A percentile compares a stretch with the other conserved stretches of the same genome.
Conservation (phyloP, 768 basidiomycete genomes). For the Mycena crocata region DNA sequence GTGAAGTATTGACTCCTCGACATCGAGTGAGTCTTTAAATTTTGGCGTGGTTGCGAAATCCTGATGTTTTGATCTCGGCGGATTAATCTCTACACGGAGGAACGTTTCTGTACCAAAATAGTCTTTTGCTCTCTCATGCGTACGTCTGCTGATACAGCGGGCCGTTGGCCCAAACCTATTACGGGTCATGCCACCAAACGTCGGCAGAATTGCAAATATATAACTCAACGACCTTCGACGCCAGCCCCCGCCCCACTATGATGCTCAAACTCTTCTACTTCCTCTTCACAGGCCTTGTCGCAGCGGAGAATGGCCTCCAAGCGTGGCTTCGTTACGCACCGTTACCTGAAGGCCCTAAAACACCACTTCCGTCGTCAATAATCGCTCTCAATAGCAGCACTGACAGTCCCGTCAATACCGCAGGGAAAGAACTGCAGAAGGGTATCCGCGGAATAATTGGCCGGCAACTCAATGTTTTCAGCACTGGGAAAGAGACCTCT, state of each 20-base stretch:
- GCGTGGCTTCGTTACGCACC: slow-evolving; percentile 34
- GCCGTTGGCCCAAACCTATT: slow-evolving; percentile 5
- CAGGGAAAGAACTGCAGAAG: slow-evolving; percentile 33
- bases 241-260: slow-evolving; percentile 17
- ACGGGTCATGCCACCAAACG: slow-evolving; percentile 15
- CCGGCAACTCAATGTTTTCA: slow-evolving; percentile 14
- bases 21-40: no score
- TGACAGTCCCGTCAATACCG: slow-evolving; percentile 31
- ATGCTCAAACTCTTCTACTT: slow-evolving; percentile 28
- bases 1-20: no score
- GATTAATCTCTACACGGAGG: slow-evolving; percentile 8
- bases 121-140: slow-evolving; percentile 2
- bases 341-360: slow-evolving; percentile 17
- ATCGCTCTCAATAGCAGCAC: slow-evolving; percentile 32
- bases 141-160: slow-evolving; percentile 15
- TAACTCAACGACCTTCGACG: slow-evolving; percentile 15
- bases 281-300: slow-evolving; percentile 26
- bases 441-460: slow-evolving; percentile 31
- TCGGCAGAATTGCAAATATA: slow-evolving; percentile 19
- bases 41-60: no score
- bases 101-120: slow-evolving; percentile 14
- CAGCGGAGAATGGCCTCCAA: slow-evolving; percentile 30
- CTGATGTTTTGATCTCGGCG: slow-evolving; percentile 20
- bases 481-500: slow-evolving; percentile 22
- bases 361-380: slow-evolving; percentile 27